Percentiles rank a stretch among this genome's conserved stretches.
These are phyloP conservation scores for Ministeria vibrans DNA, from an alignment of 78 protist species.

Conservation along the genomic window DNA sequence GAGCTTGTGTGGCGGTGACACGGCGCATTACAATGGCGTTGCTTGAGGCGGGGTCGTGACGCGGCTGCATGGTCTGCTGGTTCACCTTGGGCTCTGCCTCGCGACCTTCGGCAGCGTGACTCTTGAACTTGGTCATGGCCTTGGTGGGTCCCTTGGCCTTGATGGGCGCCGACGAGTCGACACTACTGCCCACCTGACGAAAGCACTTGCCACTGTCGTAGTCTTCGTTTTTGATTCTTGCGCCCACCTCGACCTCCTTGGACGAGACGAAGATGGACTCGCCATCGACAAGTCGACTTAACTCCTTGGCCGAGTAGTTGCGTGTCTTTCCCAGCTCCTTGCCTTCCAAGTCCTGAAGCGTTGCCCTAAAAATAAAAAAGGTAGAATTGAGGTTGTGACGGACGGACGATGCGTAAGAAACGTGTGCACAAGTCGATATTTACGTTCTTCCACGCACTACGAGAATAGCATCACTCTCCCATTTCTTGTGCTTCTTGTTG, in stretches of 20 bases:
- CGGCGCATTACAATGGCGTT: neutral
- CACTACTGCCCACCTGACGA: too few species aligned
- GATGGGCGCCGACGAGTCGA: neutral
- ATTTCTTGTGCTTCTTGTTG: conserved; percentile 19
- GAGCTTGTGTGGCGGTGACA: neutral
- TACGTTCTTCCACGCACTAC: neutral
- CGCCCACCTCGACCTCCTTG: neutral
- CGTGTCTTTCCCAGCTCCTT: neutral
- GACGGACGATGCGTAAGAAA: too few species aligned
- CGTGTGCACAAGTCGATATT: too few species aligned
- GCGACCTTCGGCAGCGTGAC: too few species aligned
- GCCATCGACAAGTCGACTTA: neutral
- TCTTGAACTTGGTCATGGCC: too few species aligned
- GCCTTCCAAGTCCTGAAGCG: neutral
- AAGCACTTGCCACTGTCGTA: neutral
- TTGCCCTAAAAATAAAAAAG: too few species aligned
- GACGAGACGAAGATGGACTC: neutral
- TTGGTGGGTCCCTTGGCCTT: too few species aligned
- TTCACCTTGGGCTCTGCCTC: too few species aligned
- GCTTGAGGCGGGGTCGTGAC: too few species aligned
- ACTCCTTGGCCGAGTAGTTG: neutral
- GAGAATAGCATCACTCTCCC: conserved; percentile 10
- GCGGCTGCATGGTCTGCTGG: too few species aligned
- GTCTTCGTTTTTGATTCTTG: neutral
- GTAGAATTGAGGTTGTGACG: too few species aligned